phyloP scores from a whole-genome alignment of 2,329 filamentous ascomycete genomes.

The Aspergillus candidus region DNA sequence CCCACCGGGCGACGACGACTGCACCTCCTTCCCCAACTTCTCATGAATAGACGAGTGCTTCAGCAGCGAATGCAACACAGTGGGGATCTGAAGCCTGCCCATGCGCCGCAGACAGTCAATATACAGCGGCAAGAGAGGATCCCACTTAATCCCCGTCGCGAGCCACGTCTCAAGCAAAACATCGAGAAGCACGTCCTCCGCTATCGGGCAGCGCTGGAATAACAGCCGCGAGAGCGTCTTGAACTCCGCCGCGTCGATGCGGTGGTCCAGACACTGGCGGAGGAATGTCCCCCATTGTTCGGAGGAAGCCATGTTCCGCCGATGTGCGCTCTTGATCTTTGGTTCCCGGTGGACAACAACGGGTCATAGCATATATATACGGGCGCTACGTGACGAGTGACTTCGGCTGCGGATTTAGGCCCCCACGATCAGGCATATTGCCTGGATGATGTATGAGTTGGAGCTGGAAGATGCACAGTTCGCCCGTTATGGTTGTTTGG shows the following conservation, averaged over 20 bases:
- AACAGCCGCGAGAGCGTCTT: slow-evolving; percentile 32
- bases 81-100: slow-evolving; percentile 28
- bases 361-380: too few species aligned
- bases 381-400: too few species aligned
- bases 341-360: too few species aligned
- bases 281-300: slow-evolving; percentile 36
- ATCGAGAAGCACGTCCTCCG: slow-evolving; percentile 29
- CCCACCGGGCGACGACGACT: slow-evolving; percentile 1
- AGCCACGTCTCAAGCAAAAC: slow-evolving; percentile 30
- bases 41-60: slow-evolving; percentile 32
- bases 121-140: slow-evolving; percentile 39
- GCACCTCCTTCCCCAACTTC: neutral
- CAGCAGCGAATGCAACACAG: slow-evolving; percentile 29
- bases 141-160: slow-evolving; percentile 32
- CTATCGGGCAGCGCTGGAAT: slow-evolving; percentile 25
- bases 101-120: slow-evolving; percentile 33
- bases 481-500: too few species aligned
- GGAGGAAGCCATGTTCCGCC: slow-evolving; percentile 21
- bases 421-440: too few species aligned
- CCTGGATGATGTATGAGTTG: too few species aligned
- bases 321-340: too few species aligned
- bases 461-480: too few species aligned
- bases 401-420: too few species aligned
- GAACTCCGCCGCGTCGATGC: slow-evolving; percentile 35
- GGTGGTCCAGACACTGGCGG: slow-evolving; percentile 31